Evolutionary conservation across 768 basidiomycete genomes (phyloP).

Genomic region (Phanerodontia chrysosporium): DNA sequence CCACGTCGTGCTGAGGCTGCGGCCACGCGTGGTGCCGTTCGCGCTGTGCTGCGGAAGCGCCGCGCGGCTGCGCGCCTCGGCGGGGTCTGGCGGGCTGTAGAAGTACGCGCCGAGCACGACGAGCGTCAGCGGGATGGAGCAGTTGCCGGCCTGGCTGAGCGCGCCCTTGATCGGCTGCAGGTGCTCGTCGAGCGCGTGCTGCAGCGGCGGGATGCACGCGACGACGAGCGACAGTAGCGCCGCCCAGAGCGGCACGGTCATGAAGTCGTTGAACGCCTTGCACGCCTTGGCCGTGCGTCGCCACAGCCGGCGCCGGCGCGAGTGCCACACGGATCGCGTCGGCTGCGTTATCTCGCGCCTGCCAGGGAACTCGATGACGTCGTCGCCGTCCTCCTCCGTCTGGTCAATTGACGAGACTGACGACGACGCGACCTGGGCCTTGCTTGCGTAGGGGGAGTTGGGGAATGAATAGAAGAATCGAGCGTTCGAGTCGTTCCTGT

Average conservation of each 20-base stretch:
- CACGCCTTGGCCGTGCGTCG: constrained; percentile 28
- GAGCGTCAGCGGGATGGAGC: constrained; percentile 84
- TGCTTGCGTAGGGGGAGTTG: constrained; percentile 38
- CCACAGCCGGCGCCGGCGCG: constrained; percentile 23
- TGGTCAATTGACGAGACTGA: constrained; percentile 15
- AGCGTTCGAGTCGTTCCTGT: constrained; percentile 9
- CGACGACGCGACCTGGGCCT: constrained; percentile 4
- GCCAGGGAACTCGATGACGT: constrained; percentile 16
- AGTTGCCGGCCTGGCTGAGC: constrained; percentile 62
- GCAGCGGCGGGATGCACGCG: constrained; percentile 72
- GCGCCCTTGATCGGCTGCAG: constrained; percentile 67
- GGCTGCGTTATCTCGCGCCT: constrained; percentile 15
- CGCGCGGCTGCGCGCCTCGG: constrained; percentile 9
- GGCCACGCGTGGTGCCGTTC: neutral
- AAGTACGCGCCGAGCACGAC: constrained; percentile 94
- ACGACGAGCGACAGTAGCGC: constrained; percentile 71
- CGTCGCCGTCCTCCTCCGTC: constrained; percentile 18
- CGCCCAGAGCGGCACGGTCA: constrained; percentile 88
- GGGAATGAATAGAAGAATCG: constrained; percentile 64
- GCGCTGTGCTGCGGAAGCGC: constrained; percentile 12
- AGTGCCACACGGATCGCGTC: constrained; percentile 20
- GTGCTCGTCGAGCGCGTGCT: constrained; percentile 61
- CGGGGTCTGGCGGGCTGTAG: constrained; percentile 39
- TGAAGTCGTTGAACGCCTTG: constrained; percentile 57
- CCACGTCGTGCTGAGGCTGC: constrained; percentile 21